phyloP scores from a whole-genome alignment of 257 asterid species.

The Plantago ovata region DNA sequence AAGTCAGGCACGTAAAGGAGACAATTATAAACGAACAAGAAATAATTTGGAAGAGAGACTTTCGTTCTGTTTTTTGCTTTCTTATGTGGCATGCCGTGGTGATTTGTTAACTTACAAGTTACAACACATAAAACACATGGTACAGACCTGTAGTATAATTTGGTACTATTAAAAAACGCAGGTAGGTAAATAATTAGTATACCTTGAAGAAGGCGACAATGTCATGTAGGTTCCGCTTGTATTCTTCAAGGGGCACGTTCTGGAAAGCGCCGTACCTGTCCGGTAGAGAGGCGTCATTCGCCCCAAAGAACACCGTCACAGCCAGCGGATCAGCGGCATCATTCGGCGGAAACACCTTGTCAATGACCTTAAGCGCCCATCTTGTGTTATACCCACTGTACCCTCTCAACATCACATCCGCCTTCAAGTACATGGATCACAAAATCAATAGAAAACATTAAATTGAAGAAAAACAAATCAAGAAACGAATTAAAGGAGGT shows the following conservation, averaged over 20 bases:
- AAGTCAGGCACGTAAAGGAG: too few species aligned
- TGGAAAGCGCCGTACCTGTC: slow-evolving; percentile 56
- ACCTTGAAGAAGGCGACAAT: slow-evolving; percentile 76
- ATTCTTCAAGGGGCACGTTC: slow-evolving; percentile 84
- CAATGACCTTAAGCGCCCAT: slow-evolving; percentile 63
- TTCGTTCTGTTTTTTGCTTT: too few species aligned
- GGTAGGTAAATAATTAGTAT: not conserved
- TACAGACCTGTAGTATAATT: not conserved
- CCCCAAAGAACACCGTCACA: slow-evolving; percentile 89
- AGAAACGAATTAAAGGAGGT: too few species aligned
- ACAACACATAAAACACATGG: too few species aligned
- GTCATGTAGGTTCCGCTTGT: slow-evolving; percentile 54
- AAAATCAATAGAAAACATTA: not conserved
- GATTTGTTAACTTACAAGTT: too few species aligned
- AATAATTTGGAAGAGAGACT: too few species aligned
- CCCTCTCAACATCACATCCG: slow-evolving; percentile 86
- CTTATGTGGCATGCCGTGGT: too few species aligned
- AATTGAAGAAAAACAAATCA: not conserved
- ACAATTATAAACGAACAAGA: too few species aligned
- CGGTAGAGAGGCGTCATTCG: slow-evolving; percentile 77
- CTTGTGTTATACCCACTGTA: slow-evolving; percentile 88
- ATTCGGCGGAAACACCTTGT: slow-evolving; percentile 48
- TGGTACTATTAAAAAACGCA: not conserved
- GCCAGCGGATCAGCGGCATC: slow-evolving; percentile 45
- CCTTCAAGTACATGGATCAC: slow-evolving; percentile 27